Evolutionary conservation across 108 stramenopile species (phyloP), one percentile per base, ranked within the genome.

Genomic region (Cyclostephanos invisitatus): DNA sequence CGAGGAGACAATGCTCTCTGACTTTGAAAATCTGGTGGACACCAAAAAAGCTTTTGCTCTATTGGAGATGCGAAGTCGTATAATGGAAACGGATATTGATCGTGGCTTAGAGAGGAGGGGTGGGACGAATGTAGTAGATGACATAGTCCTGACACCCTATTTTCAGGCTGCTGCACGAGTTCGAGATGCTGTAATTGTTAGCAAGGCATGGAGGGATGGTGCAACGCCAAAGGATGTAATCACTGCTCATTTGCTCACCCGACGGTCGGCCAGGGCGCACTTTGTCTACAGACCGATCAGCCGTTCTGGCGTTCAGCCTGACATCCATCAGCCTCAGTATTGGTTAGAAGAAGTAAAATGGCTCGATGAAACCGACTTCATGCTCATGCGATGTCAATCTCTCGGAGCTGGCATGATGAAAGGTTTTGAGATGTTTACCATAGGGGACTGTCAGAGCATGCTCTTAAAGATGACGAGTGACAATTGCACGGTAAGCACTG

Each of bases 41-140:
- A 83, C 90, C 1, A 90, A 86, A 36, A 91, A 94, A 63, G 84
- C 86, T 10, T 94, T 94, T 79, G 93, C 93, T 25, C 72, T 94
- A 15, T 84, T 86, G 60, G 93, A 94, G 79, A 91, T 94, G 90
- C 75, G 93, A 60, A 91, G 91, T 77, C 89, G 93, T 7, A 94
- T 94, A 53, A 94, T 94, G 93, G 90, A 91, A 71, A 94, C 86
- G 49, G 93, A 94, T 65, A 90, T 94, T 60, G 93, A 94, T 68
- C 85, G 93, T 11, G 90, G 93, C 6, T 63, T 94, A 57, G 93
- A 91, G 42, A 79, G 93, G 51, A 78, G 84, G 29, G 93, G 93
- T 35, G 90, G 93, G 47, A 91, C 93, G 2, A 79, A 82, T 20
- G 80, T 81, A 2, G 90, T 91, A 10, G 93, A 94, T 68, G 93